phyloP scores from a whole-genome alignment of 306 rosid species.

The Lablab purpureus region DNA sequence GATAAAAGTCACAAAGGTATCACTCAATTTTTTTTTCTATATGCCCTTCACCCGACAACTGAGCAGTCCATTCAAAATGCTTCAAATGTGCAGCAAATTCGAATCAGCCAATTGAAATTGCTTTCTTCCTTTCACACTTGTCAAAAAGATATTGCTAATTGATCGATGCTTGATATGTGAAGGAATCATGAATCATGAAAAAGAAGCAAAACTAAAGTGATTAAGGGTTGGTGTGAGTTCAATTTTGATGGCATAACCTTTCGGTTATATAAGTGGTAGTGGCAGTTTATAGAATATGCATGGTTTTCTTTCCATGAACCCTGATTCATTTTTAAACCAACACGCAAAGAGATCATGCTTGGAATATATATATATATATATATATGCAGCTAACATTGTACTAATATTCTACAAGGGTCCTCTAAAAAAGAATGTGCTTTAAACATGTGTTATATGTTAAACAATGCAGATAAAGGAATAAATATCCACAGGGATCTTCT shows the following conservation, averaged over 20 bases:
- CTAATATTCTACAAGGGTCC: slow-evolving; percentile 12
- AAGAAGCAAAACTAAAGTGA: slow-evolving; percentile 16
- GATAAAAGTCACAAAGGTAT: too few relatives aligned
- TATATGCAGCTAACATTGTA: slow-evolving; percentile 40
- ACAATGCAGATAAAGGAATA: slow-evolving; percentile 42
- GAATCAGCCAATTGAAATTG: slow-evolving; percentile 14
- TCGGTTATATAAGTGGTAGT: not conserved
- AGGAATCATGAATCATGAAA: slow-evolving; percentile 48
- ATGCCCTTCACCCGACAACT: slow-evolving; percentile 6
- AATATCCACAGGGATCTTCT: slow-evolving; percentile 52
- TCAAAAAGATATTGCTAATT: slow-evolving; percentile 33
- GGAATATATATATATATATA: slow-evolving; percentile 39
- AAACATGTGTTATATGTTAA: slow-evolving; percentile 31
- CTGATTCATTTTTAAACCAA: slow-evolving; percentile 10
- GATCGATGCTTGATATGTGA: slow-evolving; percentile 37
- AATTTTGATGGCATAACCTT: slow-evolving; percentile 11
- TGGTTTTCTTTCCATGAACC: slow-evolving; percentile 12
- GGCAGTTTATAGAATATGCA: slow-evolving; percentile 26
- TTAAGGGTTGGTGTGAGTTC: slow-evolving; percentile 37
- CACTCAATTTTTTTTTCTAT: too few relatives aligned
- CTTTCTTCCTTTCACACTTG: slow-evolving; percentile 34
- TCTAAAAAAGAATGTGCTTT: slow-evolving; percentile 18
- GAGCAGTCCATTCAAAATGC: slow-evolving; percentile 23
- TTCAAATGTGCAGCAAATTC: slow-evolving; percentile 23
- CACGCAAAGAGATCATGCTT: not conserved